Evolutionary conservation across 2,329 filamentous ascomycete species (phyloP).

Genomic region (Penicillium glabrum): DNA sequence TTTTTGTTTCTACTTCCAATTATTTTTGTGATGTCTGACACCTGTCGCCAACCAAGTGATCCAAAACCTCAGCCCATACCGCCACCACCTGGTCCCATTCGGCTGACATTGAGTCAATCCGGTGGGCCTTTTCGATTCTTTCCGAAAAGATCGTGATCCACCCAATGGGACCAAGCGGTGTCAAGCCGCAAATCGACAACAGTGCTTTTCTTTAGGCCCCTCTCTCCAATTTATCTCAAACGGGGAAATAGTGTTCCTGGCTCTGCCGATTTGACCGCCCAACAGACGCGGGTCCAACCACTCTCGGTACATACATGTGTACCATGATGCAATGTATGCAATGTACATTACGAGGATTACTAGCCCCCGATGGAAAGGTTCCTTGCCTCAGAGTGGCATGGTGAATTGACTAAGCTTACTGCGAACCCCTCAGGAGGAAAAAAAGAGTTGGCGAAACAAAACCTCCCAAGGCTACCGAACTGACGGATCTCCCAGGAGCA

Average conservation of each 20-base stretch:
- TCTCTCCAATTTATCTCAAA: conserved; percentile 1
- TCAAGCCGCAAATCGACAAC: conserved; percentile 2
- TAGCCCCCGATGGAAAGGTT: background rate
- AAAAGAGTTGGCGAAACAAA: background rate
- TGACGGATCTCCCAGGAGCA: background rate
- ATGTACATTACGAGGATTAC: background rate
- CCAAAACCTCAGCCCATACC: background rate
- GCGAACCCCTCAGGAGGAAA: background rate
- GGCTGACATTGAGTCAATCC: conserved; percentile 1
- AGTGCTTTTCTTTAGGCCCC: background rate
- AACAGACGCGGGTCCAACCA: background rate
- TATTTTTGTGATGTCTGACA: background rate
- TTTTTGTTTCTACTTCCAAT: background rate
- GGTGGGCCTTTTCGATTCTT: conserved; percentile 13
- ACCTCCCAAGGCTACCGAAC: background rate
- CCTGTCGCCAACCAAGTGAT: background rate
- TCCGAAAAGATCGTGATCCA: conserved; percentile 17
- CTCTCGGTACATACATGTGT: background rate
- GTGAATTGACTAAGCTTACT: background rate
- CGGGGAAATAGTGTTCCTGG: background rate
- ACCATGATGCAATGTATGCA: conserved; percentile 2
- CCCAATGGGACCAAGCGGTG: conserved; percentile 8
- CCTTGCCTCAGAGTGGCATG: background rate
- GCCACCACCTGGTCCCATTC: background rate
- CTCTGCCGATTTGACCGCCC: background rate